phyloP scores from a whole-genome alignment of 2,329 filamentous ascomycete species.

The Cladophialophora chaetospira region DNA sequence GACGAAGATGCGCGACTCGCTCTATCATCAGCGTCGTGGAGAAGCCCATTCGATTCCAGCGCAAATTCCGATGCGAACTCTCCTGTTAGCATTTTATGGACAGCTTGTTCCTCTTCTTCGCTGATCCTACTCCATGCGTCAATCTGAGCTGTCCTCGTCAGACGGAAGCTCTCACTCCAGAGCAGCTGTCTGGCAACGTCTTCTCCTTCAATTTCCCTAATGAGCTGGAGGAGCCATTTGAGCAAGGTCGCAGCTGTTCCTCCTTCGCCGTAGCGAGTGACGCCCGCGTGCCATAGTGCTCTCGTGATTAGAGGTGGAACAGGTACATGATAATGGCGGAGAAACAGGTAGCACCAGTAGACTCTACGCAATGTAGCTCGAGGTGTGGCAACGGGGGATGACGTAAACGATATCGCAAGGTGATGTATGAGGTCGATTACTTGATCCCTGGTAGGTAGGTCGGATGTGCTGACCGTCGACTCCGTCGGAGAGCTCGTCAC shows the following conservation, averaged over 20 bases:
- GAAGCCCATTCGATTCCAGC: neutral
- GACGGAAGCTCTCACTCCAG: conserved; percentile 22
- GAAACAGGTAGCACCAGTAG: conserved; percentile 50
- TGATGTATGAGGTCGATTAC: conserved; percentile 23
- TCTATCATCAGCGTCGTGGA: too few species aligned
- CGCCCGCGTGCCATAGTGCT: conserved; percentile 54
- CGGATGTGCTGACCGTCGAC: neutral
- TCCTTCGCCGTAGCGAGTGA: conserved; percentile 47
- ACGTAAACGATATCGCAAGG: conserved; percentile 27
- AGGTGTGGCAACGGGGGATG: conserved; percentile 29
- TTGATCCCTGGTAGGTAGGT: neutral
- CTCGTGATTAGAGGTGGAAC: conserved; percentile 48
- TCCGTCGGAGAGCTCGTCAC: neutral
- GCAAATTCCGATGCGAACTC: too few species aligned
- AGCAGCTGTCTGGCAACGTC: conserved; percentile 39
- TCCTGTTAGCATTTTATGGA: too few species aligned
- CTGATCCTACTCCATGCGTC: neutral
- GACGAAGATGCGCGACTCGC: too few species aligned
- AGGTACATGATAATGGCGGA: conserved; percentile 46
- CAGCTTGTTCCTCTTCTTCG: neutral
- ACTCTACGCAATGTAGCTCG: conserved; percentile 50
- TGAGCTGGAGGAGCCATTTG: conserved; percentile 48
- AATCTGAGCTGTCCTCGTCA: conserved; percentile 4
- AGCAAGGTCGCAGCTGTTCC: conserved; percentile 40
- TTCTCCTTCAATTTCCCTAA: conserved; percentile 47